Base-by-base conservation (phyloP, 2,329 filamentous ascomycete genomes). In the Sclerotinia glacialis region DNA sequence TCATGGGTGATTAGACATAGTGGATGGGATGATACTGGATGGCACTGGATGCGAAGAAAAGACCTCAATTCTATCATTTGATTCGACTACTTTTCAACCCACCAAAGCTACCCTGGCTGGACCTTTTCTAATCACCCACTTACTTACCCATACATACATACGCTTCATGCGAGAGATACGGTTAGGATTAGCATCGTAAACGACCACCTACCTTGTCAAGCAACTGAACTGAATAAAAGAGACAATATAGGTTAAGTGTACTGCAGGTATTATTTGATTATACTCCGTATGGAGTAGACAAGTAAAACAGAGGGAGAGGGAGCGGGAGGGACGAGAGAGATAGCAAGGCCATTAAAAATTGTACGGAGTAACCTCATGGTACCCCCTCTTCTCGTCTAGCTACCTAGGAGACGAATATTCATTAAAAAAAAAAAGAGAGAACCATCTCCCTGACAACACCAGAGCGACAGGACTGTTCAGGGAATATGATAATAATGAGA, bases 381-480 rank as follows among this genome's bases (percentile, higher is more conserved):
- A 40, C 34, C 53, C 53, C 53, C 53, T 55, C 53, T 23, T 31
- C 56, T 59, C 40, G 42, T 56, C 54, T 40, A 53, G 52, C 52
- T 47, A 46, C 42, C 42, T 47, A 5, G 56, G 21, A 60, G 47
- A 47, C 56, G 56, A 47, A 60, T 47, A 60, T 60, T 47, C 56
- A 47, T 18, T 9, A 34, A 42, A 18, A 26, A 42, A 26, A 40
- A 16, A 40, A 23, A 23, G n/a, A 40, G 5, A 23, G 3, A 16
- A 34, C 18, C 12, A 44, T 65, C 64, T 65, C 64, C 64, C 46
- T 28, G 64, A 65, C 64, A 65, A 65, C 64, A 65, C 64, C 54
- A 49, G 64, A 60, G 64, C 64, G 46, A 65, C 64, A 65, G 31
- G 54, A 65, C 31, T 31, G 31, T 56, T 31, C 64, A 65, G 44